Percentiles rank a stretch among this genome's conserved stretches.
Evolutionary conservation across 176 grass and related monocot genomes (phyloP).

Genomic region (Carex myosuroides): DNA sequence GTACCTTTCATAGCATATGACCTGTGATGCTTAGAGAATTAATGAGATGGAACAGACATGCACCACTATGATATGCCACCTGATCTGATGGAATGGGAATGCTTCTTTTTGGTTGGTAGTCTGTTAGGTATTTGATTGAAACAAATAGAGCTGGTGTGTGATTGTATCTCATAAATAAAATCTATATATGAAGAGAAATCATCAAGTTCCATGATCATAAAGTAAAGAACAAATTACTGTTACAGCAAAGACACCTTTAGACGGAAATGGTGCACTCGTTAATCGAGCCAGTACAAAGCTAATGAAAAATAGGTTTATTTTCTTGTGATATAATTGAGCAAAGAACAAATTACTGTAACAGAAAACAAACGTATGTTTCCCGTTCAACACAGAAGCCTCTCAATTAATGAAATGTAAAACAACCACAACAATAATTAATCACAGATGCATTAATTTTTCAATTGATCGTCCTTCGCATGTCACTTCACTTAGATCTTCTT

Average conservation of each 20-base stretch:
- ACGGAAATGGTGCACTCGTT: no score
- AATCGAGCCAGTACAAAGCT: neutral
- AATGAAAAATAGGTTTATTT: neutral
- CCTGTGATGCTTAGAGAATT: neutral
- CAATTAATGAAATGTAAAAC: neutral
- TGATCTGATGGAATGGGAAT: neutral
- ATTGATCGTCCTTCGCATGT: neutral
- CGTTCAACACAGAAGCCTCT: neutral
- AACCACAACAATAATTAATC: neutral
- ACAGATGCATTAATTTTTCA: neutral
- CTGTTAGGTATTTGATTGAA: neutral
- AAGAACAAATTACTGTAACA: neutral
- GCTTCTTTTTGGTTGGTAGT: neutral
- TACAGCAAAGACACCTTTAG: no score
- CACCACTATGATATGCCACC: neutral
- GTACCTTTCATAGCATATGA: neutral
- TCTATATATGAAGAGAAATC: neutral
- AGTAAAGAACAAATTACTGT: no score
- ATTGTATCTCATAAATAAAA: neutral
- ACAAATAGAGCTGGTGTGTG: neutral
- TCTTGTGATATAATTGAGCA: neutral
- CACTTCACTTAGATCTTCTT: neutral
- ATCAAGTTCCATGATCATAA: no score
- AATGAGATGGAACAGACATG: neutral
- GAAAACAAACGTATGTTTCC: neutral